Evolutionary conservation across 441 rosid genomes (phyloP).

Genomic region (Populus trichocarpa): DNA sequence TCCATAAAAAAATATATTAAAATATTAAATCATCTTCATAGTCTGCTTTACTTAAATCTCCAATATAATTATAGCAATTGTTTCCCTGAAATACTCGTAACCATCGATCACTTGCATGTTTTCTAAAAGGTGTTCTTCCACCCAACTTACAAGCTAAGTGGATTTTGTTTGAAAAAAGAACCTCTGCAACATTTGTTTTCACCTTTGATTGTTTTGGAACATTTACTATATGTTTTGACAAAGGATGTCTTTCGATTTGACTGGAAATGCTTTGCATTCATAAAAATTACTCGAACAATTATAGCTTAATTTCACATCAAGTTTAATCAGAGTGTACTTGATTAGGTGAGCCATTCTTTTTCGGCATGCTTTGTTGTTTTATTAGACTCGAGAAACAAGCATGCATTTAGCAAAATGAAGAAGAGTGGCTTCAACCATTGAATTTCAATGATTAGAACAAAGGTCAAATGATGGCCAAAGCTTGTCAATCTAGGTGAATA

Average conservation of each 20-base stretch:
- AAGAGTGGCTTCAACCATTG: not conserved
- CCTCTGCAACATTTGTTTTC: too few species aligned
- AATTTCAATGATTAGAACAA: not conserved
- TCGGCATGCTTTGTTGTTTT: not conserved
- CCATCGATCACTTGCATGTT: too few species aligned
- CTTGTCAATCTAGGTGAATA: not conserved
- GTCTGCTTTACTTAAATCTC: too few species aligned
- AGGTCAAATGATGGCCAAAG: not conserved
- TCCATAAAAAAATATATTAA: too few species aligned
- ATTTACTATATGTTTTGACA: too few species aligned
- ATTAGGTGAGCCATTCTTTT: not conserved
- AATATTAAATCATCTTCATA: too few species aligned
- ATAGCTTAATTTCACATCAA: not conserved
- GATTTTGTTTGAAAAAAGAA: too few species aligned
- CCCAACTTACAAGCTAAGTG: too few species aligned
- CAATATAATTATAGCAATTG: too few species aligned
- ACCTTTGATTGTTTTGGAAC: too few species aligned
- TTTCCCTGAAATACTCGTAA: too few species aligned
- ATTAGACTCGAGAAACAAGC: not conserved
- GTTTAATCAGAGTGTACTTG: not conserved
- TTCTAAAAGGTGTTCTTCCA: too few species aligned
- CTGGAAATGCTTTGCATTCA: not conserved
- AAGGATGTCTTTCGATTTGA: not conserved
- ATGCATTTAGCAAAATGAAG: not conserved
- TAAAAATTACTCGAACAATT: not conserved